Base-by-base conservation (phyloP, 768 basidiomycete genomes). In the Psilocybe cubensis region DNA sequence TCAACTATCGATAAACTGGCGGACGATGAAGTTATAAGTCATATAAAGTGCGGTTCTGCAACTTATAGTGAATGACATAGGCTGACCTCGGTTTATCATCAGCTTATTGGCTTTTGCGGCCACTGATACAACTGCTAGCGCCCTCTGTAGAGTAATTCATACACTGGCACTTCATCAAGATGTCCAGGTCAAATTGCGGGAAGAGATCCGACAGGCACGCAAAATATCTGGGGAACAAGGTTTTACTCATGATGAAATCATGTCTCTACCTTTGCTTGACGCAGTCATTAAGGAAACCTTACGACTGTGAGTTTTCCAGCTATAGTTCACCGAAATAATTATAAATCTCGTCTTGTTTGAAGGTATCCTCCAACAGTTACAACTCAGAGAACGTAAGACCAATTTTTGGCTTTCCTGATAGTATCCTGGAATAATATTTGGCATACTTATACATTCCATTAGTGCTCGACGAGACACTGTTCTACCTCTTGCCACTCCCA, bases 91-190 rank as follows among this genome's bases (percentile, higher is more conserved):
- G 1, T 41, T 21, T 8, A 2, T 1, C 12, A 6, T 24, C 33
- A 71, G 70, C 0, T 57, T 68, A 0, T 52, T 71, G 0, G 68
- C 72, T 14, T 73, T 77, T 46, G 79, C 79, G 0, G 79, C 71
- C 1, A 75, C 74, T 54, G 80, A 81, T 59, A 80, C 79, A 0
- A 80, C 80, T 0, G 76, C 79, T 12, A 69, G 63, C 17, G 73
- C 74, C 1, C 65, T 81, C 6, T 67, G 72, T 3, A 70, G 75
- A 1, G 72, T 66, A 6, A 46, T 83, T n/a, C 61, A 72, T 35
- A 59, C 73, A 2, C 70, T 82, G 3, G 66, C 77, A 3, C 46
- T 56, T 7, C 60, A 71, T 50, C 64, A 58, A 20, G 65, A 69
- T 14, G 63, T 64, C 1, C 75, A 76, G 50, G 69, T 71, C 2